Evolutionary conservation across 257 asterid species (phyloP), one percentile per base, ranked within the genome.

Genomic region (Knoxia roxburghii): DNA sequence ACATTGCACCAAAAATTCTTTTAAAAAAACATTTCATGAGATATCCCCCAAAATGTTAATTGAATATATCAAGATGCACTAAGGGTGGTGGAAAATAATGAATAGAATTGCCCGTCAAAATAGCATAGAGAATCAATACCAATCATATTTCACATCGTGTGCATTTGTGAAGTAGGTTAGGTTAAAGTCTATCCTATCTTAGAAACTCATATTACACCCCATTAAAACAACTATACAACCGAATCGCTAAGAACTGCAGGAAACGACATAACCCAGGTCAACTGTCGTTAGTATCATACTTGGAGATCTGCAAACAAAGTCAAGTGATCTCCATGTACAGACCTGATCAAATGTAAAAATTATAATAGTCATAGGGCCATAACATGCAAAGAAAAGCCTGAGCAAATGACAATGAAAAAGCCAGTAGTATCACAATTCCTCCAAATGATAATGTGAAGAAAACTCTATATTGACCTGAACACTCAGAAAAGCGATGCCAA

Each of bases 1-100:
- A 43, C 53, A 68, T 68, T 55, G 35, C 69, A 72, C 63, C 14
- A 69, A 57, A 69, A 61, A 69, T 48, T 33, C 14, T 18, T 3
- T 37, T 37, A 3, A 37, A 9, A 37, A 37, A n/a, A n/a, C n/a
- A n/a, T n/a, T n/a, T n/a, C n/a, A n/a, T n/a, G n/a, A 39, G 27
- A 59, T 61, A 61, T 50, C 29, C 63, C 18, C 35, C 27, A 20
- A 17, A 17, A 1, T 5, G 26, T 10, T 15, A 2, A 35, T n/a
- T 18, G 0, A 26, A 2, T 10, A 55, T 43, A 45, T 40, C 32
- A 37, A 18, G 6, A 8, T 24, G 49, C 39, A 61, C 26, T 5
- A 68, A 15, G 13, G 46, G 68, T 63, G 39, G 18, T 7, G 10
- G 41, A 26, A 1, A 48, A 27, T n/a, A 41, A 18, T 15, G 50